A percentile compares a stretch with the other conserved stretches of the same genome.
Evolutionary conservation across 139 green algal species (phyloP).

Genomic region (Coccomyxa sp.): DNA sequence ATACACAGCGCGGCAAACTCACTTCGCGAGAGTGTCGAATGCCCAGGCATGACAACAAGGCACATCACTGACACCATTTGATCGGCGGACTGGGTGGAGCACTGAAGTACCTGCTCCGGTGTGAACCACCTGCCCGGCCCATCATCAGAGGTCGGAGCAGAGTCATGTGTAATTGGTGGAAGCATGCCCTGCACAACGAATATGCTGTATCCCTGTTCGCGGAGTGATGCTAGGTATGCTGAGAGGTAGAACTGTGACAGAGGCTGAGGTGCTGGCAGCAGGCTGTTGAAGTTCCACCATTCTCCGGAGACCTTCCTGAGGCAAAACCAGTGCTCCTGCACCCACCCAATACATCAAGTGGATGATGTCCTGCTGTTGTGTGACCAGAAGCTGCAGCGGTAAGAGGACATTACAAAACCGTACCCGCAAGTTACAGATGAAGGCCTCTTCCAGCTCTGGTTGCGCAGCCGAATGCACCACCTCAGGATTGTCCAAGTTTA

Average conservation of each 20-base stretch:
- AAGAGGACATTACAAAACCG: neutral
- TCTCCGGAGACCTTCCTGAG: slow-evolving; percentile 44
- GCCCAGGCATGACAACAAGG: neutral
- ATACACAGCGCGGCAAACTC: neutral
- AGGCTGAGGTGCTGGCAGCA: slow-evolving; percentile 67
- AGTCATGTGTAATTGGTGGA: neutral
- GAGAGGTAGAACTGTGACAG: slow-evolving; percentile 77
- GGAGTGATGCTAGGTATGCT: slow-evolving; percentile 61
- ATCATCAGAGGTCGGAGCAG: neutral
- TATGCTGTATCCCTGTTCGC: slow-evolving; percentile 70
- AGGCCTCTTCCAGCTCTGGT: slow-evolving; percentile 55
- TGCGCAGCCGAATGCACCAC: slow-evolving; percentile 18
- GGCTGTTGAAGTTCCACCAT: slow-evolving; percentile 84
- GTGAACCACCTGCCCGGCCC: slow-evolving; percentile 38
- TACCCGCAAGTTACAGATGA: slow-evolving; percentile 80
- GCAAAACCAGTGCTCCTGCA: slow-evolving; percentile 82
- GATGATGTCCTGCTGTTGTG: neutral
- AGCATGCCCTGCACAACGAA: slow-evolving; percentile 50
- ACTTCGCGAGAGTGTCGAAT: neutral
- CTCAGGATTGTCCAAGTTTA: slow-evolving; percentile 41
- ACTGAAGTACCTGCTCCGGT: slow-evolving; percentile 16
- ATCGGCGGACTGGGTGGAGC: neutral
- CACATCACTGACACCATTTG: neutral
- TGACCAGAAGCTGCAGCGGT: neutral
- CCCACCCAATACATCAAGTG: neutral